phyloP scores from a whole-genome alignment of 805 yeast species.

The Naumovozyma castellii region DNA sequence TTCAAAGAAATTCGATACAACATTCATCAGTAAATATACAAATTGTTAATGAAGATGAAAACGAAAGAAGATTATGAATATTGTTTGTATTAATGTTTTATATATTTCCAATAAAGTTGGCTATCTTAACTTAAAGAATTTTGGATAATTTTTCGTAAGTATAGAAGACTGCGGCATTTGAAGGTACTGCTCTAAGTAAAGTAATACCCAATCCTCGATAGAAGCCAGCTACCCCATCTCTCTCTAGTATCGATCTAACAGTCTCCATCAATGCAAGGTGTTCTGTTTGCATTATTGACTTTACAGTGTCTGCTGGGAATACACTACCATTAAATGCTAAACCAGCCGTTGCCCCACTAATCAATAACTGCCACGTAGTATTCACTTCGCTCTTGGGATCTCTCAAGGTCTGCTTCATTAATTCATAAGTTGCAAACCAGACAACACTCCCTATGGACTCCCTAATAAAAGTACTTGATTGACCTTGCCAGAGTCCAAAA shows the following conservation, averaged over 20 bases:
- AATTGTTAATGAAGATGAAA: too few relatives aligned
- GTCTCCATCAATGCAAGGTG: slow-evolving; percentile 35
- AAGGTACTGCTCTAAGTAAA: slow-evolving; percentile 71
- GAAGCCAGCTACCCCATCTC: slow-evolving; percentile 60
- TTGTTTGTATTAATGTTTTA: too few relatives aligned
- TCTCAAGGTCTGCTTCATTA: slow-evolving; percentile 31
- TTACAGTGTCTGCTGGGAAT: slow-evolving; percentile 86
- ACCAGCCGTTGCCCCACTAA: slow-evolving; percentile 85
- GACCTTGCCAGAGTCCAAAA: slow-evolving; percentile 80
- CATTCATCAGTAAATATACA: too few relatives aligned
- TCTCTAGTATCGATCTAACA: slow-evolving; percentile 33
- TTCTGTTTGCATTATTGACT: slow-evolving; percentile 63
- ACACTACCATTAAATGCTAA: slow-evolving; percentile 67
- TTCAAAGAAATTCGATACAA: too few relatives aligned
- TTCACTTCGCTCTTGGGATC: slow-evolving; percentile 10
- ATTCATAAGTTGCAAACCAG: slow-evolving; percentile 89
- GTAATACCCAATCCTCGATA: slow-evolving; percentile 84
- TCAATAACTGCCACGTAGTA: slow-evolving; percentile 41
- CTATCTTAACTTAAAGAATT: too few relatives aligned
- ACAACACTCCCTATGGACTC: slow-evolving; percentile 87
- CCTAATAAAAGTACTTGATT: slow-evolving; percentile 67
- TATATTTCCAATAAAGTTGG: too few relatives aligned
- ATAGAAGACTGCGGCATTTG: slow-evolving; percentile 79
- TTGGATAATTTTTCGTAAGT: slow-evolving; percentile 45
- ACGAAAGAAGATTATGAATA: too few relatives aligned